Base-by-base conservation (phyloP, 2,329 filamentous ascomycete species). In the Furcasterigmium furcatum region DNA sequence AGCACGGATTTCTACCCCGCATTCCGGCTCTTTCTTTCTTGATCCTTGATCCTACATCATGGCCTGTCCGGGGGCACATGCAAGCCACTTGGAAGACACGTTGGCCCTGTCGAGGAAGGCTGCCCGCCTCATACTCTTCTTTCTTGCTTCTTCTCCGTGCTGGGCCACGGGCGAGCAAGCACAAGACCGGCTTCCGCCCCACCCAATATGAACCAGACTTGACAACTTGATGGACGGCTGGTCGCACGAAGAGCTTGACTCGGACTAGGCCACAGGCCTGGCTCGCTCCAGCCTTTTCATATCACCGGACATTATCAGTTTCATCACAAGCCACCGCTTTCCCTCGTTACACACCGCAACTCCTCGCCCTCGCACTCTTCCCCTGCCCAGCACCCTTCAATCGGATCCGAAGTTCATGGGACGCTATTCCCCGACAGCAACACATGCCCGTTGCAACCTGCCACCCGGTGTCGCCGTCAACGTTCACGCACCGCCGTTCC, bases 191-290 rank as follows among this genome's bases (percentile, higher is more conserved):
- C n/a, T n/a, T n/a, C n/a, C n/a, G n/a, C n/a, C n/a, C n/a, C n/a
- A n/a, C n/a, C n/a, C n/a, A n/a, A n/a, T n/a, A 27, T 27, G 24
- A 27, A 42, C 40, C 40, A 42, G 27, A 42, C 25, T 42, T 42
- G 29, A 30, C 34, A 34, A n/a, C 14, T 19, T 13, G 32, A 7
- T 42, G 40, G 40, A 42, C 18, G 40, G 34, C 13, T 19, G n/a
- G 16, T 42, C 40, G 40, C 27, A 21, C 40, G 19, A 34, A 14
- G 21, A 30, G 29, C 40, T 21, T n/a, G 27, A 32, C 16, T 36
- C 16, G 34, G 34, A 16, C 10, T 36, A 36, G 34, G 18, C 9
- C n/a, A 6, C 34, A 18, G 34, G n/a, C 34, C 16, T 18, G 16
- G 16, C 16, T 18, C 16, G 16, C 34, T 36, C n/a, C 10, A 34